A percentile compares a stretch with the other conserved stretches of the same genome.
phyloP scores from a whole-genome alignment of 805 yeast species.

The Cyberlindnera amylophila region DNA sequence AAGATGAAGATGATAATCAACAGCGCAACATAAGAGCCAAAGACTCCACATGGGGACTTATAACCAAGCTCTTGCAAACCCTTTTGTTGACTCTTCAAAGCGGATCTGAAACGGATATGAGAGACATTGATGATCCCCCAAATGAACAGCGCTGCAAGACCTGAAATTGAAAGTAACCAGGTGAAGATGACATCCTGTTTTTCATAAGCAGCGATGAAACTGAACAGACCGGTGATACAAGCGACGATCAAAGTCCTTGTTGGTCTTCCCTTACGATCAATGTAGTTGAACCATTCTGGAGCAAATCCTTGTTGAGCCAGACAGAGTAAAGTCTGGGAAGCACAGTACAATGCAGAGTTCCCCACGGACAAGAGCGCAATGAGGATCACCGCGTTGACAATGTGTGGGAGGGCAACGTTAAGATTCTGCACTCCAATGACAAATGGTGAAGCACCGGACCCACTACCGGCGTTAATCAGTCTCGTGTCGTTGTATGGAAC shows the following conservation, averaged over 20 bases:
- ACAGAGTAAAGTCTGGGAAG: constrained; percentile 48
- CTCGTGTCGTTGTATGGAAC: constrained; percentile 48
- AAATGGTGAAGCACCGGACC: constrained; percentile 62
- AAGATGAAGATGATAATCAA: constrained; percentile 44
- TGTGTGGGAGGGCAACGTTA: constrained; percentile 52
- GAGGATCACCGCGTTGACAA: constrained; percentile 61
- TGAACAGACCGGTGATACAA: constrained; percentile 50
- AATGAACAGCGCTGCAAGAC: constrained; percentile 58
- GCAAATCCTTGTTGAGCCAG: constrained; percentile 60
- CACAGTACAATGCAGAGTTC: constrained; percentile 51
- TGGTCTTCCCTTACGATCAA: constrained; percentile 60
- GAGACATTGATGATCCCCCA: constrained; percentile 55
- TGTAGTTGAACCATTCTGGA: constrained; percentile 46
- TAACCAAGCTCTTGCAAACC: constrained; percentile 47
- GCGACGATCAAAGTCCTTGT: constrained; percentile 48
- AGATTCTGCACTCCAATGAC: constrained; percentile 62
- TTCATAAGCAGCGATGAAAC: constrained; percentile 60
- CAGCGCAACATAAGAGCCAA: constrained; percentile 50
- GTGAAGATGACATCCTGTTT: constrained; percentile 55
- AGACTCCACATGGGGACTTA: constrained; percentile 45
- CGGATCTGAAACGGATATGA: constrained; percentile 55
- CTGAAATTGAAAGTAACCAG: constrained; percentile 62
- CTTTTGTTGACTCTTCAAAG: constrained; percentile 50
- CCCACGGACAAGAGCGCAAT: constrained; percentile 58
- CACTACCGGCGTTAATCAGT: constrained; percentile 38